Evolutionary conservation across 768 basidiomycete genomes (phyloP), one percentile per base, ranked within the genome.

Genomic region (Rickenella mellea): DNA sequence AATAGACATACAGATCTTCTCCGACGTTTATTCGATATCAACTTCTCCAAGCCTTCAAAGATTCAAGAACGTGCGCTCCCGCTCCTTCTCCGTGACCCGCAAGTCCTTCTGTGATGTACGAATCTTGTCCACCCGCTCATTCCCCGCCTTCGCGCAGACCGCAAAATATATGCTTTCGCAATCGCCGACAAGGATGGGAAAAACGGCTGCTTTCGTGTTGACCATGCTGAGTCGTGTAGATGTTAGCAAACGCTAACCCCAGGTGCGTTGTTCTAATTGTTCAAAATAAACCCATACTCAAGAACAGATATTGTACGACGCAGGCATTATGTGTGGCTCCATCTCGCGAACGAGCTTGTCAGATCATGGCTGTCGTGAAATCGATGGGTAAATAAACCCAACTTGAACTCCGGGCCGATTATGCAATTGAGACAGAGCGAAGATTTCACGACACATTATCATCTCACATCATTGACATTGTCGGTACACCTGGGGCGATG

Each of bases 21-120:
- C n/a, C n/a, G n/a, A n/a, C n/a, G n/a, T n/a, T n/a, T 73, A 12
- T 70, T 70, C 51, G 61, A 62, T 10, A 67, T 68, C 56, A 64
- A 65, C 14, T 73, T 71, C 58, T 62, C 62, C 47, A 70, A 70
- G 51, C 71, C 71, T 6, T 70, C 68, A 27, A 73, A 73, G 51
- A 72, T 73, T 44, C 71, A 73, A 49, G 70, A 71, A 53, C 55
- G 63, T n/a, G 71, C 71, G 21, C 58, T 73, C 5, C 71, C 71
- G 5, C 53, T 73, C 25, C 55, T 73, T 24, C 61, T 73, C 1
- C 56, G 55, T 44, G 64, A 70, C 46, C 71, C 71, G 70, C 71
- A 31, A 42, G 66, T 56, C 14, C 9, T 37, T 27, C 12, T 8
- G 15, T 21, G 42, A 25, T 14, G 21, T 40, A 25, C 28, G 22